Evolutionary conservation across 1,284 basidiomycete genomes (phyloP).

Genomic region (Austropuccinia psidii): DNA sequence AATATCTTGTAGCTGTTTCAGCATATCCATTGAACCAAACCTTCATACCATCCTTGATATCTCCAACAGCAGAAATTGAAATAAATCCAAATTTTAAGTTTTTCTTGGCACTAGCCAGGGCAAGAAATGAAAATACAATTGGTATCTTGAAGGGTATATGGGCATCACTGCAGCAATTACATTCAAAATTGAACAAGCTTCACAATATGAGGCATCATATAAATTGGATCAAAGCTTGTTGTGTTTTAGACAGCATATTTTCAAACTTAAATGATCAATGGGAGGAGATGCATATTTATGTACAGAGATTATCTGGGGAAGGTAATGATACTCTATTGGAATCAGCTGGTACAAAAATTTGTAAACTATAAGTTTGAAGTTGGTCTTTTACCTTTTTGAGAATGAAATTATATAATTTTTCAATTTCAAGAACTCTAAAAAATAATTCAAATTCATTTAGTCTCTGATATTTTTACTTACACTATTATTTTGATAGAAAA

Average conservation of each 20-base stretch:
- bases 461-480: too few relatives aligned
- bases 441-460: too few relatives aligned
- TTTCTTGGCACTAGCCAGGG: neutral
- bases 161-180: neutral
- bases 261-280: neutral
- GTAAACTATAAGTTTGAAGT: too few relatives aligned
- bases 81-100: neutral
- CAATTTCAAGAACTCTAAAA: too few relatives aligned
- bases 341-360: too few relatives aligned
- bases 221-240: neutral
- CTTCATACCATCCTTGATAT: neutral
- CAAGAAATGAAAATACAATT: neutral
- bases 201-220: neutral
- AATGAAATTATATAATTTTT: too few relatives aligned
- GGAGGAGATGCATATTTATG: too few relatives aligned
- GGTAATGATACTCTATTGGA: too few relatives aligned
- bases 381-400: too few relatives aligned
- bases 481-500: too few relatives aligned
- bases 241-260: neutral
- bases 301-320: too few relatives aligned
- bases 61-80: neutral
- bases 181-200: neutral
- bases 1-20: neutral
- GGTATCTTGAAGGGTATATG: neutral
- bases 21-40: neutral